Conservation (phyloP, 1,139 yeast species). For the Sugiyamaella grinbergsii region DNA sequence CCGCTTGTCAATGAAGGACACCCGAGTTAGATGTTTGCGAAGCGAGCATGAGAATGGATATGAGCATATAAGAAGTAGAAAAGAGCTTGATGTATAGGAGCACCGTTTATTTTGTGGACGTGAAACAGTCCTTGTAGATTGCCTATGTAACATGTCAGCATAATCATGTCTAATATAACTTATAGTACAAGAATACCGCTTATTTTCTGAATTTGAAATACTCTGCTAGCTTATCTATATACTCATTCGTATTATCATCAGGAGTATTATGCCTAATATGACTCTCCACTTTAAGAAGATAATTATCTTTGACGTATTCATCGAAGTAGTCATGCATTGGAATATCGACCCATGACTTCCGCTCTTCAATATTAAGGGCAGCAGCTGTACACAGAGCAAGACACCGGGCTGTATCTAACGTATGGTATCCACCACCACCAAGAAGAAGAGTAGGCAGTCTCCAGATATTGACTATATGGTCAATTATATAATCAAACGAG, state of each 20-base stretch:
- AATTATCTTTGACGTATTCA: conserved; percentile 51
- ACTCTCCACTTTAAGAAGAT: conserved; percentile 53
- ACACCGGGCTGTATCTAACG: conserved; percentile 62
- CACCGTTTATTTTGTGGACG: no score
- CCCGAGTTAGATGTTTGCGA: no score
- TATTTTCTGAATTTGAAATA: conserved; percentile 7
- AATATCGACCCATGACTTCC: conserved; percentile 45
- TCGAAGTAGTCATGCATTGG: conserved; percentile 57
- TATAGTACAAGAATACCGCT: background rate
- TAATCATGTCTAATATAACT: no score
- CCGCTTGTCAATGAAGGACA: no score
- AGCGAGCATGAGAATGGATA: no score
- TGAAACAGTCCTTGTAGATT: no score
- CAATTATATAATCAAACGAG: conserved; percentile 51
- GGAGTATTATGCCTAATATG: conserved; percentile 42
- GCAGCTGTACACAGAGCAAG: conserved; percentile 60
- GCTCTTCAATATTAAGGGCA: conserved; percentile 32
- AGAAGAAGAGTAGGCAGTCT: conserved; percentile 50
- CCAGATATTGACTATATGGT: conserved; percentile 41
- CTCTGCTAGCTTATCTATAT: conserved; percentile 10
- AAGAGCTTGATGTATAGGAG: no score
- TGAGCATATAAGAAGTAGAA: no score
- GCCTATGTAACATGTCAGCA: no score
- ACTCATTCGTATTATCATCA: conserved; percentile 45
- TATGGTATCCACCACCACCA: conserved; percentile 82